Evolutionary conservation across 495 filamentous ascomycete species (phyloP).

Genomic region (Platismatia glauca): DNA sequence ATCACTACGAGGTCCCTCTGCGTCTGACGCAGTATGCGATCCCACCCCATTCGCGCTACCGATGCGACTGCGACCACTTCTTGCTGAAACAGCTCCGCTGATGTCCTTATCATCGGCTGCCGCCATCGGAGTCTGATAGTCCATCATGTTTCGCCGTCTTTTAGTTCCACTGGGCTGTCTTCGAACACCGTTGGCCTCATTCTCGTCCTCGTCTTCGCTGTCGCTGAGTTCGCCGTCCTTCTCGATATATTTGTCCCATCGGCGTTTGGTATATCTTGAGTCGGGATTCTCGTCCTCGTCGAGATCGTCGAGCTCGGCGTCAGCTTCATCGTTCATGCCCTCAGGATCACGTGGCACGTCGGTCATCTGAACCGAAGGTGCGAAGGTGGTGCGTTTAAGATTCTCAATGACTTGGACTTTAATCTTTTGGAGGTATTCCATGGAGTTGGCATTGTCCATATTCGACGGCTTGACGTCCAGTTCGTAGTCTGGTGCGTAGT

Average conservation of each 20-base stretch:
- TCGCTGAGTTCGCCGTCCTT: conserved; percentile 70
- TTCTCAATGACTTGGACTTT: conserved; percentile 87
- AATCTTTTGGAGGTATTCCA: conserved; percentile 94
- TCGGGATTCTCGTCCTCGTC: conserved; percentile 92
- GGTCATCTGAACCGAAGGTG: conserved; percentile 88
- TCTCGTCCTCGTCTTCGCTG: conserved; percentile 83
- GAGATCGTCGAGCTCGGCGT: conserved; percentile 77
- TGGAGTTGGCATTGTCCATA: conserved; percentile 97
- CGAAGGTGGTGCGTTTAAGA: conserved; percentile 75
- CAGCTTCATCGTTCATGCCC: conserved; percentile 71
- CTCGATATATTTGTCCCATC: conserved; percentile 70
- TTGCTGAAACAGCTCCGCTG: conserved; percentile 49
- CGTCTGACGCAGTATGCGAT: conserved; percentile 39
- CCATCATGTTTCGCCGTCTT: conserved; percentile 58
- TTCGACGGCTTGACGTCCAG: conserved; percentile 92
- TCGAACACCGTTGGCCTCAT: conserved; percentile 58
- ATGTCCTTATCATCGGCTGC: conserved; percentile 56
- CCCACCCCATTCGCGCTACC: conserved; percentile 32
- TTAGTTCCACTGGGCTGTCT: conserved; percentile 48
- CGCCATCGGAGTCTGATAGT: conserved; percentile 57
- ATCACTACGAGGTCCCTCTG: conserved; percentile 43
- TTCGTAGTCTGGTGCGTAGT: conserved; percentile 94
- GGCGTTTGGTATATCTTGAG: conserved; percentile 68
- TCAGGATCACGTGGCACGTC: conserved; percentile 77
- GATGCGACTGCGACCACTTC: conserved; percentile 26